These are phyloP conservation scores for Phlyctochytrium arcticum DNA, from an alignment of 192 early-diverging fungal genomes.

Conservation along the genomic window DNA sequence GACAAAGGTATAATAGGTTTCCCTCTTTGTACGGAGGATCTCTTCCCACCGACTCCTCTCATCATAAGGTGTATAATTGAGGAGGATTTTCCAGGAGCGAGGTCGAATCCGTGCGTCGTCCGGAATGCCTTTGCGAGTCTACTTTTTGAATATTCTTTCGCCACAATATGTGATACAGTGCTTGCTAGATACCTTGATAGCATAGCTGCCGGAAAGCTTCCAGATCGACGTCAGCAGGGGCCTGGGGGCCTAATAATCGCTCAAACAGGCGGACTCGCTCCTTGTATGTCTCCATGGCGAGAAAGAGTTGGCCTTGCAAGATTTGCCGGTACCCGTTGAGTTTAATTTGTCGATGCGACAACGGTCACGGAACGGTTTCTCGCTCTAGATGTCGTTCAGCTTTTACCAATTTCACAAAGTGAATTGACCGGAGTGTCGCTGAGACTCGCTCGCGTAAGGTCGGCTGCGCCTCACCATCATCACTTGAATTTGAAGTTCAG, in stretches of 20 bases:
- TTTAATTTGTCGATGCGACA: too few relatives aligned
- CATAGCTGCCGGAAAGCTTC: conserved; percentile 52
- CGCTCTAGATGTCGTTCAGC: too few relatives aligned
- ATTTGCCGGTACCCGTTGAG: too few relatives aligned
- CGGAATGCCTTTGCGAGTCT: conserved; percentile 55
- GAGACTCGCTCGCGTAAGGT: too few relatives aligned
- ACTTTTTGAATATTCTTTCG: background rate
- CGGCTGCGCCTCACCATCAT: too few relatives aligned
- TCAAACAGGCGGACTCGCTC: conserved; percentile 17
- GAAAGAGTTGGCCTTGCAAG: too few relatives aligned
- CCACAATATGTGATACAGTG: background rate
- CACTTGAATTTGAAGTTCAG: too few relatives aligned
- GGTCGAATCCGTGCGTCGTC: conserved; percentile 59
- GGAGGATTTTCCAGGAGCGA: conserved; percentile 65
- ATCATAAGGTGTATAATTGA: conserved; percentile 64
- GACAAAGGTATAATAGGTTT: conserved; percentile 64
- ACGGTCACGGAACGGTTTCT: too few relatives aligned
- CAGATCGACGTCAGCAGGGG: conserved; percentile 32
- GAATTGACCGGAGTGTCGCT: too few relatives aligned
- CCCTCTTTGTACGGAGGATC: conserved; percentile 42
- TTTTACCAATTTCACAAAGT: too few relatives aligned
- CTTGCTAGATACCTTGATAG: conserved; percentile 42
- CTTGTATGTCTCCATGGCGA: too few relatives aligned
- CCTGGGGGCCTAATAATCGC: conserved; percentile 17
- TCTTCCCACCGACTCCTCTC: conserved; percentile 52